Base-by-base conservation (phyloP, 768 basidiomycete genomes). In the Mycena olivaceomarginata region DNA sequence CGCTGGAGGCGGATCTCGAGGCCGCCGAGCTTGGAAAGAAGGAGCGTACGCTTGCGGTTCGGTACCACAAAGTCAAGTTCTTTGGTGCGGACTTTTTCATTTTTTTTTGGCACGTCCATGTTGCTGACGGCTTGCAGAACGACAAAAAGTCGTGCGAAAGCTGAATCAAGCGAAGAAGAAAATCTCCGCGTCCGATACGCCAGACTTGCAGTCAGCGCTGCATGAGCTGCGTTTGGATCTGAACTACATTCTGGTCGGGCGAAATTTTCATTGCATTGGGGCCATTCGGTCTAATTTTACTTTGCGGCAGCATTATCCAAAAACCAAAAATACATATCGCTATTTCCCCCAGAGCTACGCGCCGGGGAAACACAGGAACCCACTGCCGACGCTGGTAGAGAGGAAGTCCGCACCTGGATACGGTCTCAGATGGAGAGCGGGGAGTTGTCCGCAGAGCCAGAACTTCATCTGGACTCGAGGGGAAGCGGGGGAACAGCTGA, bases 61-160 rank as follows among this genome's bases (percentile, higher is more conserved):
- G 91, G 77, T 99, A 99, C 84, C 97, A 97, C 80, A 96, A 93
- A 87, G 87, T 97, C 81, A 98, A 97, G 84, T 99, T 99, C 86
- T 98, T 99, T 77, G 97, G 97, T 97, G 77, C 79, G 89, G 31
- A 31, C 83, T n/a, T 51, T 37, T 16, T 67, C 7, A 41, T 12
- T 57, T 62, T 20, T 4, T 46, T 7, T 56, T 20, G 40, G 1
- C 22, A 15, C 18, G 13, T 60, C 41, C 63, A 63, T 10, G n/a
- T 8, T 15, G 37, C 7, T 68, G 9, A 75, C 39, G 18, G 16
- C 65, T 37, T 56, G 22, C 80, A 98, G 97, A 99, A 84, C 93
- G 97, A 60, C 93, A 96, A 86, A 99, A 98, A 81, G 91, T 98
- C 15, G 82, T 92, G 4, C 92, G 98, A 25, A 95, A 94, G 83